Conservation (phyloP, 2,329 filamentous ascomycete genomes). For the Aspergillus puulaauensis region DNA sequence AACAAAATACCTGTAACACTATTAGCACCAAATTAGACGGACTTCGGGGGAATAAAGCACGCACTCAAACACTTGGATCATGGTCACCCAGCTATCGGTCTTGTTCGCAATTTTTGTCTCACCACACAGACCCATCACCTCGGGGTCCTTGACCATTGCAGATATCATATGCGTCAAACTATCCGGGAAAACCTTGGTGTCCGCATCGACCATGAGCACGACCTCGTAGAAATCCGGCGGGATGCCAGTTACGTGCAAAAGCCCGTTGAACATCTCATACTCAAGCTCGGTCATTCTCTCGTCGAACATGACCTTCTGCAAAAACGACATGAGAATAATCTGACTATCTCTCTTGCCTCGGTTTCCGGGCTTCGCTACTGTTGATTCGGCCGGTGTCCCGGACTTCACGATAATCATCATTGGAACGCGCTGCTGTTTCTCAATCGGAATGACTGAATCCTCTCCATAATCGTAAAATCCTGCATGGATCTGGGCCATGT, state of each 20-base stretch:
- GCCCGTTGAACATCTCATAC: slow-evolving; percentile 98
- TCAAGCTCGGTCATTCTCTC: slow-evolving; percentile 99
- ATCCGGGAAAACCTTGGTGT: slow-evolving; percentile 98
- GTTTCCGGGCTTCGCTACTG: slow-evolving; percentile 86
- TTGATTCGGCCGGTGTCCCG: slow-evolving; percentile 83
- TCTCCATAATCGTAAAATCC: slow-evolving; percentile 97
- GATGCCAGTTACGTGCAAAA: slow-evolving; percentile 98
- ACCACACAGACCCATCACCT: slow-evolving; percentile 98
- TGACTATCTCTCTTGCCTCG: slow-evolving; percentile 98
- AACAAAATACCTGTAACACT: slow-evolving; percentile 72
- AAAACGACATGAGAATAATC: slow-evolving; percentile 98
- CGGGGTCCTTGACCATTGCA: slow-evolving; percentile 97
- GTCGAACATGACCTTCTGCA: slow-evolving; percentile 99
- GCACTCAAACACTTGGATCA: slow-evolving; percentile 96
- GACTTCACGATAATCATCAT: slow-evolving; percentile 98
- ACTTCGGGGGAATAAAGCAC: slow-evolving; percentile 20
- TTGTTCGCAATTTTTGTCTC: slow-evolving; percentile 99
- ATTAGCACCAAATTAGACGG: background rate
- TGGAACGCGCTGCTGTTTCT: slow-evolving; percentile 93
- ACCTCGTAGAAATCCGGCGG: slow-evolving; percentile 97
- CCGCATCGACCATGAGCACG: slow-evolving; percentile 98
- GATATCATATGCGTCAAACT: slow-evolving; percentile 98
- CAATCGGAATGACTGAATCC: slow-evolving; percentile 72
- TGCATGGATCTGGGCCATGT: slow-evolving; percentile 98
- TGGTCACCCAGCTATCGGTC: slow-evolving; percentile 87